Conservation (phyloP, 495 filamentous ascomycete genomes). For the Annulohypoxylon maeteangense region DNA sequence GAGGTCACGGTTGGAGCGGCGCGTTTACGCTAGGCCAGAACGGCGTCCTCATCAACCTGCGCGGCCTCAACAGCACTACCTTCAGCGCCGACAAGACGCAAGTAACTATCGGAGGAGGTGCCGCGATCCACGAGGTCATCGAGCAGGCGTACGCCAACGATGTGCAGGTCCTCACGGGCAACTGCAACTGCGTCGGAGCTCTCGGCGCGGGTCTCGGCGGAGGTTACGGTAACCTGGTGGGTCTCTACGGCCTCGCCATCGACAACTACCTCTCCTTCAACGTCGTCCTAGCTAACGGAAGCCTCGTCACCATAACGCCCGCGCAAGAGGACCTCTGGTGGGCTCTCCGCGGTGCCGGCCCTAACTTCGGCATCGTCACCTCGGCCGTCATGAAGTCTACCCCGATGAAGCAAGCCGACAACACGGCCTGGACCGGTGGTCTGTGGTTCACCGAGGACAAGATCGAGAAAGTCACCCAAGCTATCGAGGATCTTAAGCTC, state of each 20-base stretch:
- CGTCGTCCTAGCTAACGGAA: slow-evolving; percentile 52
- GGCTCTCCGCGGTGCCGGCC: slow-evolving; percentile 58
- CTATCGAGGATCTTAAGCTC: slow-evolving; percentile 48
- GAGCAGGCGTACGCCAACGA: not conserved
- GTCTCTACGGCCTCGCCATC: slow-evolving; percentile 16
- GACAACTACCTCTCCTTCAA: slow-evolving; percentile 48
- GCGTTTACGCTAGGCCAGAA: slow-evolving; percentile 5
- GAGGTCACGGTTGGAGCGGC: slow-evolving; percentile 17
- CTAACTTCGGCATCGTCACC: slow-evolving; percentile 63
- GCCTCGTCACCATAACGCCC: slow-evolving; percentile 41
- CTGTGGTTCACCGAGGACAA: slow-evolving; percentile 52
- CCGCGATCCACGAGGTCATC: slow-evolving; percentile 9
- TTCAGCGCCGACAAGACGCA: slow-evolving; percentile 15
- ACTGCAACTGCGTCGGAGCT: slow-evolving; percentile 51
- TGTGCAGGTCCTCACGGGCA: slow-evolving; percentile 47
- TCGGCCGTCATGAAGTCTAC: slow-evolving; percentile 50
- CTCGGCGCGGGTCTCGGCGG: slow-evolving; percentile 64
- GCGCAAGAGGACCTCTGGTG: slow-evolving; percentile 53
- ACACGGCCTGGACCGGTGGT: slow-evolving; percentile 46
- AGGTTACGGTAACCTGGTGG: slow-evolving; percentile 18
- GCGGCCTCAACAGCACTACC: slow-evolving; percentile 1
- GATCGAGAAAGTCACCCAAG: slow-evolving; percentile 38
- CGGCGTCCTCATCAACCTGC: slow-evolving; percentile 22
- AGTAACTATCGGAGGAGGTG: slow-evolving; percentile 13
- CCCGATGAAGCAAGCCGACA: slow-evolving; percentile 27